Conservation (phyloP, 2,329 filamentous ascomycete genomes). For the Basipetospora chlamydospora region DNA sequence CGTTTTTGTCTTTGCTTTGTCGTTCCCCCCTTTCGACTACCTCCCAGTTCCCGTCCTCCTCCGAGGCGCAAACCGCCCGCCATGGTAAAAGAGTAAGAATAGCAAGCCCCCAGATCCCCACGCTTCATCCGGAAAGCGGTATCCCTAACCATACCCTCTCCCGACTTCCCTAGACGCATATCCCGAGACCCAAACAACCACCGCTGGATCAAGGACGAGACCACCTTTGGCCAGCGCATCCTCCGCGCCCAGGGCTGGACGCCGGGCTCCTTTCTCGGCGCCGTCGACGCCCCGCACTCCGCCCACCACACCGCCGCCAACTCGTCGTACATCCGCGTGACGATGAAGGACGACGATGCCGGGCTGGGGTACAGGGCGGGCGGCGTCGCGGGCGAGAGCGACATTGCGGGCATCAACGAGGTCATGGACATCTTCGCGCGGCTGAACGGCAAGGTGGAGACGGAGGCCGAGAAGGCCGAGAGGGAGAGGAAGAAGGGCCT, state of each 20-base stretch:
- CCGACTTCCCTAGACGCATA: conserved; percentile 25
- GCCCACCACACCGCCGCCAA: conserved; percentile 67
- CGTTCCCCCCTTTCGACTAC: no score
- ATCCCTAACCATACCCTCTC: background rate
- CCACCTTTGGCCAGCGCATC: conserved; percentile 78
- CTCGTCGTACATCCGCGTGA: conserved; percentile 70
- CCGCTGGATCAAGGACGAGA: conserved; percentile 71
- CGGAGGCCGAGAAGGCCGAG: conserved; percentile 55
- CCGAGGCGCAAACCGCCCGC: background rate
- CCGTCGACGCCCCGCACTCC: conserved; percentile 58
- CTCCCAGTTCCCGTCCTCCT: background rate
- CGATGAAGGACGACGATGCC: conserved; percentile 79
- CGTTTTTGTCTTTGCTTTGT: no score
- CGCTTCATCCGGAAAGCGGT: no score
- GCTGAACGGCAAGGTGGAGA: conserved; percentile 74
- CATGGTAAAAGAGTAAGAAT: conserved; percentile 1
- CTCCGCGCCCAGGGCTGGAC: conserved; percentile 82
- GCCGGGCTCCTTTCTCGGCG: conserved; percentile 71
- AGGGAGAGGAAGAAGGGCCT: conserved; percentile 54
- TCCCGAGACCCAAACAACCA: conserved; percentile 92
- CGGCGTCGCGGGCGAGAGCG: conserved; percentile 50
- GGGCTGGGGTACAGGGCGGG: conserved; percentile 63
- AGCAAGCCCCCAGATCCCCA: background rate
- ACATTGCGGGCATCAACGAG: conserved; percentile 72
- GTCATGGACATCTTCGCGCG: conserved; percentile 78